Evolutionary conservation across 23 red algal species (phyloP).

Genomic region (Gracilaria caudata): DNA sequence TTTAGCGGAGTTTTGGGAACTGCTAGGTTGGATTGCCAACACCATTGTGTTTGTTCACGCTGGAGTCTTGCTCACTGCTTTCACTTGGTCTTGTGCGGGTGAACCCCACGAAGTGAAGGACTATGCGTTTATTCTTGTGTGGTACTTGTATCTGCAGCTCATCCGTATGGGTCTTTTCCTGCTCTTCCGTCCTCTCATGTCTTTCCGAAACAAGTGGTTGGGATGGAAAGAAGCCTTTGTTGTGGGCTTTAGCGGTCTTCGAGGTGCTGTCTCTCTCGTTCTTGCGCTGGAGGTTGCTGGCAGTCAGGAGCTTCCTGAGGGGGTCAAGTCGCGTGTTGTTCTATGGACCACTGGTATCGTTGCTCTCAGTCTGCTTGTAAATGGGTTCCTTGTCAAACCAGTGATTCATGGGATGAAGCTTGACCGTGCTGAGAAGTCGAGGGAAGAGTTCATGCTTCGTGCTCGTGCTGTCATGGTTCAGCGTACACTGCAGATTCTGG

Average conservation of each 20-base stretch:
- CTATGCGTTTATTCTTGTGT: conserved; percentile 70
- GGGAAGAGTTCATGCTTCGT: conserved; percentile 75
- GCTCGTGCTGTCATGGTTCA: conserved; percentile 69
- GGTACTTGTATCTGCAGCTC: conserved; percentile 80
- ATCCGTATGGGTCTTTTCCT: conserved; percentile 83
- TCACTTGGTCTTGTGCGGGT: conserved; percentile 90
- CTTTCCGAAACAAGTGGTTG: conserved; percentile 64
- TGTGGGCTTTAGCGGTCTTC: conserved; percentile 74
- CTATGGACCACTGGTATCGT: conserved; percentile 94
- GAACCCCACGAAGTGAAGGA: conserved; percentile 50
- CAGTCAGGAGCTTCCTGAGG: conserved; percentile 43
- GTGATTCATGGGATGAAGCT: conserved; percentile 65
- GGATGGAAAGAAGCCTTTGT: conserved; percentile 76
- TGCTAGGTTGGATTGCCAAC: conserved; percentile 90
- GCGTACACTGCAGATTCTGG: conserved; percentile 63
- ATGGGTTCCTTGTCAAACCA: conserved; percentile 81
- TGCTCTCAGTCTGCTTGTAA: conserved; percentile 76
- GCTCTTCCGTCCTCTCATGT: conserved; percentile 74
- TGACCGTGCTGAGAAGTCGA: conserved; percentile 62
- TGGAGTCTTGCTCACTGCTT: conserved; percentile 84
- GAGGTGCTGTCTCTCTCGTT: conserved; percentile 90
- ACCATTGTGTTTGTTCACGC: conserved; percentile 95
- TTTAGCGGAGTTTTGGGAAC: conserved; percentile 88
- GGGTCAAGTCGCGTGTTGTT: conserved; percentile 76
- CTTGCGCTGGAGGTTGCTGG: conserved; percentile 86